phyloP scores from a whole-genome alignment of 352 stramenopile genomes.

The Globisporangium splendens region DNA sequence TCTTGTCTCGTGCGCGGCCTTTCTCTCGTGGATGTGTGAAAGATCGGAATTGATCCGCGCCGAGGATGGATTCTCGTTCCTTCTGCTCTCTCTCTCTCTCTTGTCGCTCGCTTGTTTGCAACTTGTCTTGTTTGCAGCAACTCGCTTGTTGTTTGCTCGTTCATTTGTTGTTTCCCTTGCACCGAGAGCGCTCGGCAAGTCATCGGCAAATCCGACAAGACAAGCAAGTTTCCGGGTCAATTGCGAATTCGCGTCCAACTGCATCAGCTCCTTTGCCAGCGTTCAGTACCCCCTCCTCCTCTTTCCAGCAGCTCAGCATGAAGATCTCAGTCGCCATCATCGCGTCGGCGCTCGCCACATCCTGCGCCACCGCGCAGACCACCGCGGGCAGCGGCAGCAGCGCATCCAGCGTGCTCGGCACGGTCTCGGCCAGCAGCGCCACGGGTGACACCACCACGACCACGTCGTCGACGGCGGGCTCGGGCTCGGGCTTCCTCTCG shows the following conservation, averaged over 20 bases:
- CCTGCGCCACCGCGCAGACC: constrained; percentile 12
- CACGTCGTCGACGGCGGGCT: constrained; percentile 3
- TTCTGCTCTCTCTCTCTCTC: constrained; percentile 1
- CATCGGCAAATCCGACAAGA: neutral
- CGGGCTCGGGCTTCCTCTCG: constrained; percentile 14
- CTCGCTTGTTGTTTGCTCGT: neutral
- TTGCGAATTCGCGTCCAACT: constrained; percentile 9
- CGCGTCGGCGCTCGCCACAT: constrained; percentile 12
- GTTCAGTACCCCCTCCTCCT: constrained; percentile 1
- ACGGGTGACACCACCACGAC: constrained; percentile 13
- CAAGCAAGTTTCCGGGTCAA: constrained; percentile 4
- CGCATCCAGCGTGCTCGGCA: constrained; percentile 9
- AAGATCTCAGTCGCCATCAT: constrained; percentile 11
- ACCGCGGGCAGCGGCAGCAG: neutral
- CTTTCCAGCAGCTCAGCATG: constrained; percentile 1
- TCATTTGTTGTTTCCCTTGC: neutral
- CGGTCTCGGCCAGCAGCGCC: constrained; percentile 19
- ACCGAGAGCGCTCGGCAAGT: too few species aligned
- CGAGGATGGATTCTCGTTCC: neutral
- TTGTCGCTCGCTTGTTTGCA: neutral
- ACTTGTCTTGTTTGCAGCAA: too few species aligned
- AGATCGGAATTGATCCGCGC: constrained; percentile 1
- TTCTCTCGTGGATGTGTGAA: constrained; percentile 1
- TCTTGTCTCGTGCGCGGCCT: neutral
- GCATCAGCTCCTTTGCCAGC: constrained; percentile 5